Evolutionary conservation across 2,329 filamentous ascomycete species (phyloP), one percentile per base, ranked within the genome.

Genomic region (Fusarium neocosmosporiellum): DNA sequence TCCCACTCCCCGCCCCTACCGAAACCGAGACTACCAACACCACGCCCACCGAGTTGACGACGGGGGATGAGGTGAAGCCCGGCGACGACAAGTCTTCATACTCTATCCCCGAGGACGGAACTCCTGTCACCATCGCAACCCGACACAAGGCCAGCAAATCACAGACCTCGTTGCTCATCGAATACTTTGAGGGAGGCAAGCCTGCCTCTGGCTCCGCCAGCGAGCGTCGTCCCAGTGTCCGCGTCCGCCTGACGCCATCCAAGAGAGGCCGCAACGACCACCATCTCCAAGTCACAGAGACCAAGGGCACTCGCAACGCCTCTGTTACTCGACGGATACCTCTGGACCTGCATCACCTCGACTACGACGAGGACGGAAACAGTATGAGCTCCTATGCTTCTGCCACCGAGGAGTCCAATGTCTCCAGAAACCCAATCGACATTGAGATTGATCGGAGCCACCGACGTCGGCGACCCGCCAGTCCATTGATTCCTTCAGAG

Each of bases 151-250:
- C 86, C 70, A 88, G 85, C 79, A 84, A 89, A 77, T 97, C 94
- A 53, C 95, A 97, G 84, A 97, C 95, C 39, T 97, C 94, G 65
- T 87, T 98, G 74, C 87, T 98, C 77, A 98, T 98, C 78, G 95
- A 98, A 84, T 98, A 97, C 83, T 98, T 97, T 79, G 95, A 98
- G 84, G 93, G 91, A 75, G 90, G 92, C 71, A 95, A 94, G 63
- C 75, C 67, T 48, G 83, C 87, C 65, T 85, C 86, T 72, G 80
- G 83, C 46, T 84, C 88, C 65, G 87, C 86, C 76, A 86, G 86
- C 76, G 88, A 90, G 76, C 92, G 93, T 77, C 91, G 93, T 76
- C 95, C 95, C 14, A 97, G 94, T 80, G 94, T 98, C 62, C 89
- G 89, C 79, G 87, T 93, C 82, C 89, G 90, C 83, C 88, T 98